Evolutionary conservation across 805 yeast species (phyloP).

Genomic region (Barnettozyma vustinii): DNA sequence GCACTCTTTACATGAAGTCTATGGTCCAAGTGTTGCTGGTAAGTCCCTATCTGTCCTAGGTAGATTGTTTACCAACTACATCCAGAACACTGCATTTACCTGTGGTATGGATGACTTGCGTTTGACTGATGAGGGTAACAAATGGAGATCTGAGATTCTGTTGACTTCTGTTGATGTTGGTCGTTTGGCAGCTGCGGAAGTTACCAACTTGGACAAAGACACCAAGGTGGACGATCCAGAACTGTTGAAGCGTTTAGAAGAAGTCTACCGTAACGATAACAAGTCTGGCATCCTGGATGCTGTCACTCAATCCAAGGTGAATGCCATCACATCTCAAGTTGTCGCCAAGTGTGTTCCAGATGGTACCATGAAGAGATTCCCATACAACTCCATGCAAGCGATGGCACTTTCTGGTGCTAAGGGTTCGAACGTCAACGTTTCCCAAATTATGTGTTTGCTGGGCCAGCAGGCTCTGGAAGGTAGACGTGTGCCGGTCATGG

Average conservation of each 20-base stretch:
- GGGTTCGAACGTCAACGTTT: slow-evolving; percentile 96
- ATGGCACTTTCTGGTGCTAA: slow-evolving; percentile 99
- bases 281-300: slow-evolving; percentile 94
- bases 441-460: slow-evolving; percentile 97
- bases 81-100: slow-evolving; percentile 87
- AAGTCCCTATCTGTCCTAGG: slow-evolving; percentile 89
- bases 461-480: slow-evolving; percentile 99
- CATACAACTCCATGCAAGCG: slow-evolving; percentile 94
- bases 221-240: slow-evolving; percentile 58
- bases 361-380: slow-evolving; percentile 94
- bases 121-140: slow-evolving; percentile 85
- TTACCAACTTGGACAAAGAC: slow-evolving; percentile 66
- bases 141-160: slow-evolving; percentile 81
- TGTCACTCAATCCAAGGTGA: slow-evolving; percentile 88
- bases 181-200: slow-evolving; percentile 89
- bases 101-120: slow-evolving; percentile 99
- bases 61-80: slow-evolving; percentile 89
- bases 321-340: slow-evolving; percentile 88
- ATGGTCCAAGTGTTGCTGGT: slow-evolving; percentile 89
- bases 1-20: slow-evolving; percentile 93
- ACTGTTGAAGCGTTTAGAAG: slow-evolving; percentile 83
- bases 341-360: slow-evolving; percentile 92
- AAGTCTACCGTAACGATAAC: slow-evolving; percentile 87
- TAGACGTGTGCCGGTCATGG: slow-evolving; percentile 99
- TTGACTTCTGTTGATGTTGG: slow-evolving; percentile 77